Base-by-base conservation (phyloP, 2,329 filamentous ascomycete genomes). In the Grosmannia huntii region DNA sequence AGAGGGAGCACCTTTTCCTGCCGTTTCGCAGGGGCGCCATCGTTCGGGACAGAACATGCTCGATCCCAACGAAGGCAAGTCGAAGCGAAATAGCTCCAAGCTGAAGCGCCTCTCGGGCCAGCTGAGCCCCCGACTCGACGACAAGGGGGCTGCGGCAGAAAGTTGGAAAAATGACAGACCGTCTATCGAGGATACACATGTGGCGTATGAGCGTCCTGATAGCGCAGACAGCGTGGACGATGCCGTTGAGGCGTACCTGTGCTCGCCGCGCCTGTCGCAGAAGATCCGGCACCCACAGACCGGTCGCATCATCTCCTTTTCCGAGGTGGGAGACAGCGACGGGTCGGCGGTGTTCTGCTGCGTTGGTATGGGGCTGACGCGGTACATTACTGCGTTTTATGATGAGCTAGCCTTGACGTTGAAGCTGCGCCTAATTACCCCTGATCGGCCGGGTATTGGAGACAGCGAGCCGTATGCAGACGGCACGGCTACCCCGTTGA, bases 341-440 rank as follows among this genome's bases (percentile, higher is more conserved):
- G 94, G 94, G 1, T 92, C 87, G 64, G 92, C 90, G 3, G 89
- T 99, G 2, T 91, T 99, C 65, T 95, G 94, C 68, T 99, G 94
- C 66, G 90, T 99, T 3, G 94, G 94, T 23, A 99, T 99, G 94
- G 94, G 94, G 0, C 72, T 99, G 66, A 99, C 94, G 12, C 83
- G 94, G 71, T 99, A 94, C 68, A 88, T 99, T 60, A 96, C 90
- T 61, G 90, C 91, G 0, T 99, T 99, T 69, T 99, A 97, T 68
- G 94, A 99, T 69, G 94, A 99, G 70, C 76, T 99, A 57, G 94
- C 94, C 2, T 75, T 89, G 66, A 95, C 91, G 0, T 75, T 99
- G 60, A 94, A 90, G 69, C 73, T 99, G 59, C 84, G 94, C 23
- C 78, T 99, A 56, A 95, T 99, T 64, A 97, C 94, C 0, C 87